Conservation (phyloP, 2,329 filamentous ascomycete genomes). For the Fusarium globosum region DNA sequence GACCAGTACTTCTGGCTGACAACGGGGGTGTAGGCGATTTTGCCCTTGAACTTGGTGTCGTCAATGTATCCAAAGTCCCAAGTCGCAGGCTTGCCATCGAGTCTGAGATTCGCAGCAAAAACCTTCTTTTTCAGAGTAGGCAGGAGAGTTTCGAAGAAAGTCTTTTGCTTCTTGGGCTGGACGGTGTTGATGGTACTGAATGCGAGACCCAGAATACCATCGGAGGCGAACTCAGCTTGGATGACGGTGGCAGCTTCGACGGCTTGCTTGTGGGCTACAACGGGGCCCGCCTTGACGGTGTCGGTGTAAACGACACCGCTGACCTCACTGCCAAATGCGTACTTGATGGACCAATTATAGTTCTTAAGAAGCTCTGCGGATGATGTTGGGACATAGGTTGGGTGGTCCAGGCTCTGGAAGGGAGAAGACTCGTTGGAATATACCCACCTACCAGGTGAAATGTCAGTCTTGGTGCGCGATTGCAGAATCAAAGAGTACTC, state of each 20-base stretch:
- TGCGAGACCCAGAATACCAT: neutral
- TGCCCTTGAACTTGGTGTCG: neutral
- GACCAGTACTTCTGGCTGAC: neutral
- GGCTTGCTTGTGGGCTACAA: neutral
- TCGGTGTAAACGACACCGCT: neutral
- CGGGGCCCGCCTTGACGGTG: neutral
- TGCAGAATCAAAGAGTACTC: neutral
- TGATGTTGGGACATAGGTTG: neutral
- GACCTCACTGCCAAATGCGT: neutral
- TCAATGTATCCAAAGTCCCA: conserved; percentile 4
- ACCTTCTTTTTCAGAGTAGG: neutral
- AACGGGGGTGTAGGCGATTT: neutral
- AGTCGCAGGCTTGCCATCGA: neutral
- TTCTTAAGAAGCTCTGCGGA: neutral
- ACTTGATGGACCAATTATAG: neutral
- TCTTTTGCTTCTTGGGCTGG: neutral
- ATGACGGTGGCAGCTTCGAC: neutral
- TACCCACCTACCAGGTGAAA: rapidly evolving
- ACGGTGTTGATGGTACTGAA: neutral
- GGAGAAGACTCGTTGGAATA: neutral
- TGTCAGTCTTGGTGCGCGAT: neutral
- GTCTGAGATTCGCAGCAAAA: neutral
- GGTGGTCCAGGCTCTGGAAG: neutral
- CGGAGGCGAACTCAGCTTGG: rapidly evolving
- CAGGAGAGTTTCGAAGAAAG: neutral